phyloP scores from a whole-genome alignment of 306 rosid species.

The Aeschynomene evenia region DNA sequence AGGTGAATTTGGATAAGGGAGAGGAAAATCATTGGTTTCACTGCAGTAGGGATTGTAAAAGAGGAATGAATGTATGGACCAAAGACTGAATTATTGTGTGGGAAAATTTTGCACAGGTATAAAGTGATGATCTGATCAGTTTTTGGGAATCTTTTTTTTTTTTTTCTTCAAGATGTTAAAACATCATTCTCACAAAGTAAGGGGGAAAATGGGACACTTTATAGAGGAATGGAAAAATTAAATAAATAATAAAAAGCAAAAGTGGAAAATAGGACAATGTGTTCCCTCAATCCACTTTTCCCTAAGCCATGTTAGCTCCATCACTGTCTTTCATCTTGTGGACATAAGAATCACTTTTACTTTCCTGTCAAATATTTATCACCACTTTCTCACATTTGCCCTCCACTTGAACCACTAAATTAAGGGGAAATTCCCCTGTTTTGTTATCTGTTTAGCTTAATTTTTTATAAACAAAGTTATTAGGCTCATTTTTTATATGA shows the following conservation, averaged over 20 bases:
- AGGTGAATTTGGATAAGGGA: constrained; percentile 23
- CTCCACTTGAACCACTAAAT: constrained; percentile 1
- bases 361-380: constrained; percentile 43
- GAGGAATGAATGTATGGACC: constrained; percentile 39
- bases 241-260: constrained; percentile 39
- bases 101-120: constrained; percentile 37
- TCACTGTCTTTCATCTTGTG: constrained; percentile 50
- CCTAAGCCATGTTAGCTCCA: constrained; percentile 38
- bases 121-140: constrained; percentile 40
- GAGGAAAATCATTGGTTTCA: constrained; percentile 32
- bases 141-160: no score
- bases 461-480: no score
- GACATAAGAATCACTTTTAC: constrained; percentile 46
- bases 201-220: constrained; percentile 31
- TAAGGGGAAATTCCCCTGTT: background rate
- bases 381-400: constrained; percentile 2
- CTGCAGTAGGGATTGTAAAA: constrained; percentile 38
- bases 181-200: constrained; percentile 48
- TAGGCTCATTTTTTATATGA: no score
- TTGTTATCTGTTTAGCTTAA: background rate
- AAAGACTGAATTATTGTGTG: constrained; percentile 49
- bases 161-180: constrained; percentile 52
- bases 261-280: constrained; percentile 50
- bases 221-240: constrained; percentile 4
- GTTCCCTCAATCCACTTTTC: constrained; percentile 54